Percentiles rank a stretch among this genome's conserved stretches.
Conservation (phyloP, 768 basidiomycete species). For the Boletellus ananas region DNA sequence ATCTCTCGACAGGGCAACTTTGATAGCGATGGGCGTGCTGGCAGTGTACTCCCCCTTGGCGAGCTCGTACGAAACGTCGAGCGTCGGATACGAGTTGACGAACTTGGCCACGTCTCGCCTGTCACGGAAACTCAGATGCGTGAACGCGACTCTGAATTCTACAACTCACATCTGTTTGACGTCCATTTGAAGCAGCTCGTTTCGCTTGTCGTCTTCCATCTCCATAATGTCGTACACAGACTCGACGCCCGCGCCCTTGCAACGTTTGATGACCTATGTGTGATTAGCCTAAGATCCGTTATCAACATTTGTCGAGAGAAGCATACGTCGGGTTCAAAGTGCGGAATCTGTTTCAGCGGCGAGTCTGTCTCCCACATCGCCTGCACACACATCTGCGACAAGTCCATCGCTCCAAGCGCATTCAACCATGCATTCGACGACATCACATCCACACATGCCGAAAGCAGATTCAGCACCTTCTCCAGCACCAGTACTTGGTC, state of each 20-base stretch:
- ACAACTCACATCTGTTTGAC: slow-evolving; percentile 74
- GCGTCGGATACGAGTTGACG: slow-evolving; percentile 95
- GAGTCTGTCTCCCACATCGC: slow-evolving; percentile 98
- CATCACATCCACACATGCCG: slow-evolving; percentile 97
- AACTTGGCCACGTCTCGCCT: slow-evolving; percentile 95
- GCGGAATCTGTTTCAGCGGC: slow-evolving; percentile 92
- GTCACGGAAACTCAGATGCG: slow-evolving; percentile 1
- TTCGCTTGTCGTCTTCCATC: slow-evolving; percentile 90
- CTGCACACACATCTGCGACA: slow-evolving; percentile 98
- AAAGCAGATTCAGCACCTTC: slow-evolving; percentile 86
- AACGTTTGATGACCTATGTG: slow-evolving; percentile 71
- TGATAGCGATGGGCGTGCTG: slow-evolving; percentile 75
- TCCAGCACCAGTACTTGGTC: slow-evolving; percentile 86
- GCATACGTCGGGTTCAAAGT: slow-evolving; percentile 83
- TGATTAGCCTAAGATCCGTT: not conserved
- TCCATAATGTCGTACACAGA: slow-evolving; percentile 98
- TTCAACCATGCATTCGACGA: slow-evolving; percentile 94
- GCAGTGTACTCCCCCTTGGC: slow-evolving; percentile 85
- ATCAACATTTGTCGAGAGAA: slow-evolving; percentile 9
- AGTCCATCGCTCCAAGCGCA: slow-evolving; percentile 94
- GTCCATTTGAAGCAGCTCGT: slow-evolving; percentile 78
- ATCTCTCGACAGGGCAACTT: slow-evolving; percentile 78
- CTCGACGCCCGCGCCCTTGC: slow-evolving; percentile 76
- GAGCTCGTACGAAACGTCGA: slow-evolving; percentile 87
- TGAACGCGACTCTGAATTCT: not conserved